Evolutionary conservation across 805 yeast genomes (phyloP).

Genomic region (Hanseniaspora pseudoguilliermondii): DNA sequence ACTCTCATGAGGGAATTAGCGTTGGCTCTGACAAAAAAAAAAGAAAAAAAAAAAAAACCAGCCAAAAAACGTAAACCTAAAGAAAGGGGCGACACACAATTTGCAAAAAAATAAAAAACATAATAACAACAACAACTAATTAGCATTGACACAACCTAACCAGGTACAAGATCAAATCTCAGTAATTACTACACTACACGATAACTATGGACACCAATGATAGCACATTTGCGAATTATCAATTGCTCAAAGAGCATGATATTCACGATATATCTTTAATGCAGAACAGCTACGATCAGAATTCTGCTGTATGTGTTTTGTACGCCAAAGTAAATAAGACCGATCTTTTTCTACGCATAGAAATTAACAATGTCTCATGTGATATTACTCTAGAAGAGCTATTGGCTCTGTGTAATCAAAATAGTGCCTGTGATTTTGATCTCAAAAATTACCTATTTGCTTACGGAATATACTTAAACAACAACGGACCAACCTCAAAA

Average conservation of each 20-base stretch:
- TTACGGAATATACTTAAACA: background rate
- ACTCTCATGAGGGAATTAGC: too few species aligned
- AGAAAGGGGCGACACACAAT: too few species aligned
- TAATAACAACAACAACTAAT: too few species aligned
- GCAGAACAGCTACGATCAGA: background rate
- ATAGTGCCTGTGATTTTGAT: background rate
- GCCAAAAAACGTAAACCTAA: too few species aligned
- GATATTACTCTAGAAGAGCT: background rate
- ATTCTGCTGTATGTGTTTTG: background rate
- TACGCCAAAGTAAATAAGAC: background rate
- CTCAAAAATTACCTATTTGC: background rate
- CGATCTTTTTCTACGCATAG: background rate
- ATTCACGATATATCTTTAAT: background rate
- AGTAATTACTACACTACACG: too few species aligned
- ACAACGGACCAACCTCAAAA: background rate
- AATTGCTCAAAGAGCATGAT: background rate
- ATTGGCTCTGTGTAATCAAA: background rate
- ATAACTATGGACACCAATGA: background rate
- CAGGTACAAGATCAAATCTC: too few species aligned
- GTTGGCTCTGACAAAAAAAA: too few species aligned
- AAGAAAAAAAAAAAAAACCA: too few species aligned
- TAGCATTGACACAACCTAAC: too few species aligned
- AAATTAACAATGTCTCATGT: background rate
- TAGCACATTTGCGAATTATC: background rate
- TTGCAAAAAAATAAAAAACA: too few species aligned